Percentiles rank a stretch among this genome's conserved stretches.
Evolutionary conservation across 805 yeast genomes (phyloP).

Genomic region (Candida railenensis): DNA sequence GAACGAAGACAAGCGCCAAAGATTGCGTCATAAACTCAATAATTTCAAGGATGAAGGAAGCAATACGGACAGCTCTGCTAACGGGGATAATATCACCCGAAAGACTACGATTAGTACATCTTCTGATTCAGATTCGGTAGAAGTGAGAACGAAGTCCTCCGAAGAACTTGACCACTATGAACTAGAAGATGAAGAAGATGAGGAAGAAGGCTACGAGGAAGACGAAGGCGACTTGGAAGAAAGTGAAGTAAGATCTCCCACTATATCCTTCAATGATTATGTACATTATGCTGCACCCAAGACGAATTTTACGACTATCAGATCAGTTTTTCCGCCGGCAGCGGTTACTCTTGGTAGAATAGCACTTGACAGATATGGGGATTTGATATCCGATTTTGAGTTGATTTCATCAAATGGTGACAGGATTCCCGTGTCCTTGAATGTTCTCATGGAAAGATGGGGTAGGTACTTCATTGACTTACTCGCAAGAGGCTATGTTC

Average conservation of each 20-base stretch:
- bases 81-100: background rate
- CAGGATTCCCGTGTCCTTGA: conserved; percentile 59
- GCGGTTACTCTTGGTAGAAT: conserved; percentile 77
- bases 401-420: conserved; percentile 70
- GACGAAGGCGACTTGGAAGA: background rate
- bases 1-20: background rate
- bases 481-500: conserved; percentile 62
- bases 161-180: background rate
- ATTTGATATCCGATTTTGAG: conserved; percentile 67
- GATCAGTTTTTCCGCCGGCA: conserved; percentile 71
- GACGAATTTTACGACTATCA: conserved; percentile 59
- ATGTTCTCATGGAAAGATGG: conserved; percentile 71
- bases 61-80: background rate
- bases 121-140: conserved; percentile 1
- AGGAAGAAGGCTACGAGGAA: conserved; percentile 6
- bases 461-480: conserved; percentile 66
- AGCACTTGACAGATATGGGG: conserved; percentile 67
- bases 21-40: background rate
- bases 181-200: conserved; percentile 1
- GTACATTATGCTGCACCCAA: conserved; percentile 76
- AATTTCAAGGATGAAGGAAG: background rate
- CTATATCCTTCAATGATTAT: conserved; percentile 62
- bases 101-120: conserved; percentile 1
- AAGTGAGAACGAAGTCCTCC: background rate
- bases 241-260: conserved; percentile 4